A percentile compares a stretch with the other conserved stretches of the same genome.
Conservation (phyloP, 176 grass and related monocot genomes). For the Coix lacrymajobi region DNA sequence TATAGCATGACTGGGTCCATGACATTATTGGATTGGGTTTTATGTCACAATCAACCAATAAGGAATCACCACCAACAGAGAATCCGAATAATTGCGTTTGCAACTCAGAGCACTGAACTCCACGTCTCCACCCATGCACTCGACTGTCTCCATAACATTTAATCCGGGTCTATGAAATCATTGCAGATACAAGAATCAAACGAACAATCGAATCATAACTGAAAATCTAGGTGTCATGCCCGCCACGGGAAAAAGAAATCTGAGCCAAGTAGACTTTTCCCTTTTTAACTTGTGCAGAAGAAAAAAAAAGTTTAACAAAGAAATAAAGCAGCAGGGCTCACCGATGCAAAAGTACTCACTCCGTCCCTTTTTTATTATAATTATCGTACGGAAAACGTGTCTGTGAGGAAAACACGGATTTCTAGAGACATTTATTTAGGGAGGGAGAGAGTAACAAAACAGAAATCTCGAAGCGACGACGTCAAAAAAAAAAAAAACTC, state of each 20-base stretch:
- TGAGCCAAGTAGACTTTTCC: background rate
- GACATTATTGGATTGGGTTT: background rate
- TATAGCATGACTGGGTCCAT: background rate
- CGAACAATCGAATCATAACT: background rate
- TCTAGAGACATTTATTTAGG: too few species aligned
- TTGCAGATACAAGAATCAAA: background rate
- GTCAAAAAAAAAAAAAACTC: too few species aligned
- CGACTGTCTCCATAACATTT: background rate
- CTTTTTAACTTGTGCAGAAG: background rate
- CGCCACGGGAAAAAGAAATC: background rate
- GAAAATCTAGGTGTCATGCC: background rate
- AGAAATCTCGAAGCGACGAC: background rate
- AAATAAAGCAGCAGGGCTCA: background rate
- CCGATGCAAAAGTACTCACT: too few species aligned
- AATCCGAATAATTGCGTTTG: constrained; percentile 18
- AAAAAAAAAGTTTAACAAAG: background rate
- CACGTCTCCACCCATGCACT: background rate
- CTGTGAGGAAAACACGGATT: too few species aligned
- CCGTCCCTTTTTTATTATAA: too few species aligned
- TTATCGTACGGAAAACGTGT: too few species aligned
- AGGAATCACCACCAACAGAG: constrained; percentile 27
- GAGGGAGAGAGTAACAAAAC: too few species aligned
- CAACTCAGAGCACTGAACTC: background rate
- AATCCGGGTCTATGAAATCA: background rate
- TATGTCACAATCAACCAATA: constrained; percentile 33